These are phyloP conservation scores for Anacardium occidentale DNA, from an alignment of 345 rosid species.

Conservation along the genomic window DNA sequence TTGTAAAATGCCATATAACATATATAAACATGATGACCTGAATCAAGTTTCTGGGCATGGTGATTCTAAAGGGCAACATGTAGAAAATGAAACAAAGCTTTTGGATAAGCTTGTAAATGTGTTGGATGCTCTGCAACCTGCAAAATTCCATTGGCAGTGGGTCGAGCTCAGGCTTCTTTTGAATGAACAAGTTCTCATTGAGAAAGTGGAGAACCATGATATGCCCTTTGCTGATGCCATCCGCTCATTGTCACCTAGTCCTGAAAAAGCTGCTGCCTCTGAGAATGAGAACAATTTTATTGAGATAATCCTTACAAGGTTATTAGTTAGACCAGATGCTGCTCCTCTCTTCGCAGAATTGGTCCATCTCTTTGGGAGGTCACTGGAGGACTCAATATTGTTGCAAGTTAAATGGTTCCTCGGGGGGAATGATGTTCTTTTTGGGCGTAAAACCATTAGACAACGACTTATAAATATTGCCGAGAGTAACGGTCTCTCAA, in stretches of 20 bases:
- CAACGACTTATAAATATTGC: constrained; percentile 83
- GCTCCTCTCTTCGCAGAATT: constrained; percentile 89
- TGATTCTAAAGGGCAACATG: constrained; percentile 48
- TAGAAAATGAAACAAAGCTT: constrained; percentile 66
- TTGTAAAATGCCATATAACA: constrained; percentile 60
- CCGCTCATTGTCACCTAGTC: constrained; percentile 65
- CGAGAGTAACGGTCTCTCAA: constrained; percentile 70
- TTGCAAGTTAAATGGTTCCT: constrained; percentile 91
- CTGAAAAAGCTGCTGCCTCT: constrained; percentile 72
- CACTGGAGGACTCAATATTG: constrained; percentile 94
- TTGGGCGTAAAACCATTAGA: constrained; percentile 87
- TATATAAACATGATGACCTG: constrained; percentile 50
- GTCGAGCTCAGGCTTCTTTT: constrained; percentile 94
- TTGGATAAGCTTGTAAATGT: constrained; percentile 76
- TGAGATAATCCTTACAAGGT: constrained; percentile 84
- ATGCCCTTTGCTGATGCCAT: constrained; percentile 70
- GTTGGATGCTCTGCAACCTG: constrained; percentile 86
- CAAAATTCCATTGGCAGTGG: constrained; percentile 99
- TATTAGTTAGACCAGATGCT: constrained; percentile 96
- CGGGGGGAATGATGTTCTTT: constrained; percentile 83
- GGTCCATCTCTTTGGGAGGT: constrained; percentile 92
- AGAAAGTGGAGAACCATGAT: constrained; percentile 75
- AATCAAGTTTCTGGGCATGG: constrained; percentile 47
- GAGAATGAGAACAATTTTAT: constrained; percentile 90
- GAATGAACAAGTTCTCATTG: constrained; percentile 90